Conservation (phyloP, 2,329 filamentous ascomycete species). For the Diaporthe amygdali region DNA sequence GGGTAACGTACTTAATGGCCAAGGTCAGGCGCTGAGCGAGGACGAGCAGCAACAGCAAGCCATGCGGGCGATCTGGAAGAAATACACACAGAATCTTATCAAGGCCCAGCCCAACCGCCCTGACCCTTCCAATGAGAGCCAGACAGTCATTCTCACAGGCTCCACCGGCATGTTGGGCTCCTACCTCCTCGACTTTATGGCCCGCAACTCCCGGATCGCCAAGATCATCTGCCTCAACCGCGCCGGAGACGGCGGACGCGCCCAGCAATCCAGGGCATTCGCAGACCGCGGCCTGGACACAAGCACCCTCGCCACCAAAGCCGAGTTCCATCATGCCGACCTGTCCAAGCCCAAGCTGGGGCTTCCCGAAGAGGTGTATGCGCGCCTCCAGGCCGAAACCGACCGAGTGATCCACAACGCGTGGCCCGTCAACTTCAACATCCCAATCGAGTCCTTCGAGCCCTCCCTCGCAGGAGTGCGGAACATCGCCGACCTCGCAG, state of each 20-base stretch:
- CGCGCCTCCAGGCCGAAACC: constrained; percentile 39
- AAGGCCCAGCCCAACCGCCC: constrained; percentile 29
- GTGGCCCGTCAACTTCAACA: constrained; percentile 51
- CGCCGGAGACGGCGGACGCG: constrained; percentile 40
- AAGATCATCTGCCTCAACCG: constrained; percentile 53
- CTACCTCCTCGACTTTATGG: constrained; percentile 43
- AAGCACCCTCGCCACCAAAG: constrained; percentile 37
- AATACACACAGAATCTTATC: constrained; percentile 37
- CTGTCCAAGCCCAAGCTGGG: constrained; percentile 52
- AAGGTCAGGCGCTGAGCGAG: constrained; percentile 21
- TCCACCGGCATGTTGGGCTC: constrained; percentile 45
- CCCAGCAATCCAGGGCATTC: constrained; percentile 43
- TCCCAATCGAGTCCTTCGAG: constrained; percentile 51
- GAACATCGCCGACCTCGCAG: constrained; percentile 49
- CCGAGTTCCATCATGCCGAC: constrained; percentile 53
- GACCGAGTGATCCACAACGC: constrained; percentile 56
- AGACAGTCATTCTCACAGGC: constrained; percentile 44
- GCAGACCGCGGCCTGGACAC: constrained; percentile 41
- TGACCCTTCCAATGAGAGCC: constrained; percentile 28
- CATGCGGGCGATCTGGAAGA: constrained; percentile 30
- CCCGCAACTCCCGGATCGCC: constrained; percentile 37
- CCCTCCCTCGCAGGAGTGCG: constrained; percentile 52
- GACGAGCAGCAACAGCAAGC: constrained; percentile 23
- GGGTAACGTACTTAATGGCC: neutral
- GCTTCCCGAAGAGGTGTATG: constrained; percentile 40